Percentiles rank a stretch among this genome's conserved stretches.
Evolutionary conservation across 495 filamentous ascomycete genomes (phyloP).

Genomic region (Hypoxylon fuscum): DNA sequence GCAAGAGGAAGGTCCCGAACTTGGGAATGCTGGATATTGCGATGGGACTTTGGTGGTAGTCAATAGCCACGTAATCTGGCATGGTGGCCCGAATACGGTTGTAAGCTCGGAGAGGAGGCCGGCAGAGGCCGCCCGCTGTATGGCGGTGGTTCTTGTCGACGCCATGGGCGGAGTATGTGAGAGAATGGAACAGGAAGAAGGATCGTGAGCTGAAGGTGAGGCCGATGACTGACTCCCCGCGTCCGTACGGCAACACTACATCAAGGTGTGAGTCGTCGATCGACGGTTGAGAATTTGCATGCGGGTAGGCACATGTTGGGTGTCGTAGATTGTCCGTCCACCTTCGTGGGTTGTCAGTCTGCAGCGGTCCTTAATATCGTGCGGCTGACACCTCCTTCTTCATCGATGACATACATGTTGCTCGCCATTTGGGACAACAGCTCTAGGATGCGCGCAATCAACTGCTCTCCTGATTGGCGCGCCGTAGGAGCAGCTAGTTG

Average conservation of each 20-base stretch:
- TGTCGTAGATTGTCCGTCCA: slow-evolving; percentile 1
- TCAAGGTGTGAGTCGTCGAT: neutral
- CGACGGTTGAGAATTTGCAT: neutral
- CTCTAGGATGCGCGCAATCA: neutral
- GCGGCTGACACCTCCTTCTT: slow-evolving; percentile 15
- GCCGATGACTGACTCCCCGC: slow-evolving; percentile 1
- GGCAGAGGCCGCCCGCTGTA: slow-evolving; percentile 10
- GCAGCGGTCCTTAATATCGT: slow-evolving; percentile 25
- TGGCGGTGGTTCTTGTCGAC: slow-evolving; percentile 2
- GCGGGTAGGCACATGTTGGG: neutral
- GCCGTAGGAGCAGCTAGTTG: neutral
- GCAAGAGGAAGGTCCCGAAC: slow-evolving; percentile 45
- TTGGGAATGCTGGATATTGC: slow-evolving; percentile 51
- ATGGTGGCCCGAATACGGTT: slow-evolving; percentile 52
- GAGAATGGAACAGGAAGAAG: neutral
- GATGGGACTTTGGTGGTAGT: slow-evolving; percentile 50
- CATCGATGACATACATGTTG: neutral
- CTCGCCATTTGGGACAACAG: neutral
- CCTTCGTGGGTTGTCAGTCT: neutral
- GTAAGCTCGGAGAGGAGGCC: slow-evolving; percentile 47
- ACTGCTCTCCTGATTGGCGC: slow-evolving; percentile 6
- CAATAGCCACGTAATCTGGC: slow-evolving; percentile 50
- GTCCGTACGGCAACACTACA: slow-evolving; percentile 10
- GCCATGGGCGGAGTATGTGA: slow-evolving; percentile 6
- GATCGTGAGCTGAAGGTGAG: neutral